Evolutionary conservation across 108 stramenopile species (phyloP).

Genomic region (Mediolabrus comicus): DNA sequence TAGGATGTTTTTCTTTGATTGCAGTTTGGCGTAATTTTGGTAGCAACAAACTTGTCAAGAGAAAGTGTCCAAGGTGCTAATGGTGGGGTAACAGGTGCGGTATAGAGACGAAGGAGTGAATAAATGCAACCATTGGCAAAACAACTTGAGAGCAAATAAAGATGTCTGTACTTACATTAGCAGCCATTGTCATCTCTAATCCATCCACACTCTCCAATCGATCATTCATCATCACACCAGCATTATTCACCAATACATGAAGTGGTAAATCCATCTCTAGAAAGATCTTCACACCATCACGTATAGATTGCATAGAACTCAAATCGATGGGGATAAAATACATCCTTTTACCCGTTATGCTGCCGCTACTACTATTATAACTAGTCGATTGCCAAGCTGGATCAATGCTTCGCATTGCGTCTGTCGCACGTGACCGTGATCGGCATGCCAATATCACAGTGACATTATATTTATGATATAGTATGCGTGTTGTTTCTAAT

Average conservation of each 20-base stretch:
- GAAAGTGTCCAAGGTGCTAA: constrained; percentile 82
- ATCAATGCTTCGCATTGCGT: constrained; percentile 54
- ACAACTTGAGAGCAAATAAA: too few relatives aligned
- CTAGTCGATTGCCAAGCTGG: neutral
- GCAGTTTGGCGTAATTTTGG: constrained; percentile 42
- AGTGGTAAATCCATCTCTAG: constrained; percentile 23
- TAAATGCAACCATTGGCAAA: too few relatives aligned
- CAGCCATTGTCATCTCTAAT: constrained; percentile 79
- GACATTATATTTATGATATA: constrained; percentile 63
- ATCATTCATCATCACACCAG: constrained; percentile 80
- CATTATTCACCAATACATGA: constrained; percentile 84
- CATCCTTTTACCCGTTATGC: constrained; percentile 11
- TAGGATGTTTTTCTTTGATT: constrained; percentile 11
- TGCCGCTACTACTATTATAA: neutral
- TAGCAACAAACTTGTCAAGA: constrained; percentile 66
- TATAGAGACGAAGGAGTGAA: too few relatives aligned
- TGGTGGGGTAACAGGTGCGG: neutral
- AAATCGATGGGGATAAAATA: constrained; percentile 62
- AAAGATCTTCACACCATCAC: constrained; percentile 30
- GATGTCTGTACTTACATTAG: constrained; percentile 49
- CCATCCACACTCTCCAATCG: constrained; percentile 59
- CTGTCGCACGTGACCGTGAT: constrained; percentile 40
- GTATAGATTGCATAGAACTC: constrained; percentile 53
- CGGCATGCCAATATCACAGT: constrained; percentile 79
- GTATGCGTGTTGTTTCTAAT: constrained; percentile 64